Evolutionary conservation across 495 filamentous ascomycete species (phyloP).

Genomic region (Physcia stellaris): DNA sequence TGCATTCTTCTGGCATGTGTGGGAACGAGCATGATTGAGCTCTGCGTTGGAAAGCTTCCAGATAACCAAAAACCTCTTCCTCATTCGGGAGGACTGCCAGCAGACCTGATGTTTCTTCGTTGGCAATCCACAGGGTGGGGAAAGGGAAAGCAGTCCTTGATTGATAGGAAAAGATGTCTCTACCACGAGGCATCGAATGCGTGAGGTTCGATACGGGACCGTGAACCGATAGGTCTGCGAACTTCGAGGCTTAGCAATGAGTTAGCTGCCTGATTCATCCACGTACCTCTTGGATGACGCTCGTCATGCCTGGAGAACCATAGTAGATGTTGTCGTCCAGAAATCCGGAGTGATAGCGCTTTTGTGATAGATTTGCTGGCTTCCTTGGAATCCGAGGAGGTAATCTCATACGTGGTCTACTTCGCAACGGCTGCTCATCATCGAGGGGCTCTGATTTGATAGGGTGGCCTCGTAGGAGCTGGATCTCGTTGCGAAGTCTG

Average conservation of each 20-base stretch:
- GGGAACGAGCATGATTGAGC: constrained; percentile 29
- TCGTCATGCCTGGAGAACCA: constrained; percentile 27
- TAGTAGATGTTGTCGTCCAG: constrained; percentile 28
- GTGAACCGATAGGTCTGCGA: constrained; percentile 20
- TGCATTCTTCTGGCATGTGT: constrained; percentile 28
- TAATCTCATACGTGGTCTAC: constrained; percentile 11
- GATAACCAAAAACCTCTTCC: constrained; percentile 22
- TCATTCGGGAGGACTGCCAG: constrained; percentile 21
- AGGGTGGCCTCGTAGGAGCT: constrained; percentile 12
- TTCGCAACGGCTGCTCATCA: constrained; percentile 5
- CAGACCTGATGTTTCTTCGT: constrained; percentile 18
- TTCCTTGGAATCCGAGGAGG: constrained; percentile 9
- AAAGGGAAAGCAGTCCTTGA: constrained; percentile 21
- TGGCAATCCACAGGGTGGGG: constrained; percentile 22
- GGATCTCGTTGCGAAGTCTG: constrained; percentile 14
- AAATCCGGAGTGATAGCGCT: constrained; percentile 22
- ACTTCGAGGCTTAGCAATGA: constrained; percentile 16
- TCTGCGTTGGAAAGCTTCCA: constrained; percentile 28
- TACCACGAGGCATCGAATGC: constrained; percentile 20
- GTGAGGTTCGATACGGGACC: constrained; percentile 16
- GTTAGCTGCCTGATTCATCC: no score
- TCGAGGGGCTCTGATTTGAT: constrained; percentile 15
- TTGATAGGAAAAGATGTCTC: constrained; percentile 24
- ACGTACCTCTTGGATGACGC: constrained; percentile 27
- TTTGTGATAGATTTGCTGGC: constrained; percentile 13